Percentiles rank a stretch among this genome's conserved stretches.
These are phyloP conservation scores for Juncus effusus DNA, from an alignment of 176 grass and related monocot species.

Conservation along the genomic window DNA sequence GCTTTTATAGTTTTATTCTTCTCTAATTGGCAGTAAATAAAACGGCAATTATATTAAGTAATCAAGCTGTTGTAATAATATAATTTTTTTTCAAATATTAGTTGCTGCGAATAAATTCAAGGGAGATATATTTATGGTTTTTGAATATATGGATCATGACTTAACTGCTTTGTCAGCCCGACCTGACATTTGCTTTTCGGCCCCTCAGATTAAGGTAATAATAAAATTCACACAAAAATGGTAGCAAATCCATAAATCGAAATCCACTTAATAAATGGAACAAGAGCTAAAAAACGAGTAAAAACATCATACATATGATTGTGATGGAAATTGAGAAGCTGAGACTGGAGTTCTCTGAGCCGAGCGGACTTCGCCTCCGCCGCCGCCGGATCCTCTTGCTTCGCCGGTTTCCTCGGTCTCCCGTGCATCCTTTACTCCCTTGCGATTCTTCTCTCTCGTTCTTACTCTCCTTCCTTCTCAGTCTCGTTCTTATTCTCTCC, in stretches of 20 bases:
- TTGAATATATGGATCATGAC: constrained; percentile 94
- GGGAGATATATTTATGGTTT: constrained; percentile 82
- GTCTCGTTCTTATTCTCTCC: background rate
- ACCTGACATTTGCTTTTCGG: constrained; percentile 57
- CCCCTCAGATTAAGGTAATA: no score
- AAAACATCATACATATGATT: constrained; percentile 45
- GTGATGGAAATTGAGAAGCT: constrained; percentile 67
- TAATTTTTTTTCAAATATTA: constrained; percentile 23
- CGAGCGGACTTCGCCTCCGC: constrained; percentile 53
- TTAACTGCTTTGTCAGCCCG: constrained; percentile 67
- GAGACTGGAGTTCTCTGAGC: constrained; percentile 60
- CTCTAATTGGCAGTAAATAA: no score
- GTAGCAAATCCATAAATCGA: no score
- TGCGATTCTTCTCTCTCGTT: background rate
- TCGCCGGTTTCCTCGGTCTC: constrained; percentile 47
- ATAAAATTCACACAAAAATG: no score
- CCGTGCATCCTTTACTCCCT: constrained; percentile 55
- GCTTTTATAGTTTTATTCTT: background rate
- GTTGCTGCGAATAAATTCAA: constrained; percentile 67
- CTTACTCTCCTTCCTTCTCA: background rate
- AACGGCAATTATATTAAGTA: background rate
- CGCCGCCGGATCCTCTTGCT: constrained; percentile 50
- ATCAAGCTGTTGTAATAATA: constrained; percentile 6
- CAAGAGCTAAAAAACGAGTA: background rate
- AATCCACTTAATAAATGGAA: background rate